These are phyloP conservation scores for Penicillium sp. DNA, from an alignment of 2,329 filamentous ascomycete species.

Conservation along the genomic window DNA sequence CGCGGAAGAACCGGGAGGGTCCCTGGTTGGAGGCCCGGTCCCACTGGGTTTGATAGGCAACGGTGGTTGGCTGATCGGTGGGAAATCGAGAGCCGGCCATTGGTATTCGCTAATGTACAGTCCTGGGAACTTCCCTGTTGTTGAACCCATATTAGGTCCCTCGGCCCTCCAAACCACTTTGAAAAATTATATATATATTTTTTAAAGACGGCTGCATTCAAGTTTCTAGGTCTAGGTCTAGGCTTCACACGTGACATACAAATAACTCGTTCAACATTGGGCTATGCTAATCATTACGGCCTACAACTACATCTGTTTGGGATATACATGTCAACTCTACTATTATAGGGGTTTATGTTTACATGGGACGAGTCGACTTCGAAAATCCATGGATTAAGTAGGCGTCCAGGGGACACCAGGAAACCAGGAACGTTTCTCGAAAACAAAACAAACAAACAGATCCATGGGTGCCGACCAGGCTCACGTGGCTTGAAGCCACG, in stretches of 20 bases:
- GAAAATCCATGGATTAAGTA: not conserved
- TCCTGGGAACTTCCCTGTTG: not conserved
- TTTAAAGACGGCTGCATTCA: not conserved
- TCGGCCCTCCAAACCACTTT: not conserved
- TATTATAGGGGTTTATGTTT: not conserved
- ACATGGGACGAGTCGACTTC: not conserved
- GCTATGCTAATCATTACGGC: not conserved
- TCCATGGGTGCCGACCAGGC: not conserved
- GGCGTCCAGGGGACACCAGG: not conserved
- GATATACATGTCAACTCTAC: not conserved
- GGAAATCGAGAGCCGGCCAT: no score
- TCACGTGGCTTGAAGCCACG: not conserved
- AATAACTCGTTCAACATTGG: not conserved
- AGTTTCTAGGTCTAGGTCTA: not conserved
- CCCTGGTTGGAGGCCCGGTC: conserved; percentile 13
- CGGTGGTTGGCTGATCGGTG: no score
- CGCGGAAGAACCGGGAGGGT: conserved; percentile 16
- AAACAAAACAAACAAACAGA: not conserved
- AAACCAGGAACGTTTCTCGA: not conserved
- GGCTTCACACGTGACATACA: not conserved
- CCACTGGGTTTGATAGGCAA: not conserved
- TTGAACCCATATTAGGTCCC: not conserved
- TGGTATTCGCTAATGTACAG: not conserved
- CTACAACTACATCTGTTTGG: not conserved
- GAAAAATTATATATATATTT: not conserved